Base-by-base conservation (phyloP, 345 rosid species). In the Eucalyptus fibrosa region DNA sequence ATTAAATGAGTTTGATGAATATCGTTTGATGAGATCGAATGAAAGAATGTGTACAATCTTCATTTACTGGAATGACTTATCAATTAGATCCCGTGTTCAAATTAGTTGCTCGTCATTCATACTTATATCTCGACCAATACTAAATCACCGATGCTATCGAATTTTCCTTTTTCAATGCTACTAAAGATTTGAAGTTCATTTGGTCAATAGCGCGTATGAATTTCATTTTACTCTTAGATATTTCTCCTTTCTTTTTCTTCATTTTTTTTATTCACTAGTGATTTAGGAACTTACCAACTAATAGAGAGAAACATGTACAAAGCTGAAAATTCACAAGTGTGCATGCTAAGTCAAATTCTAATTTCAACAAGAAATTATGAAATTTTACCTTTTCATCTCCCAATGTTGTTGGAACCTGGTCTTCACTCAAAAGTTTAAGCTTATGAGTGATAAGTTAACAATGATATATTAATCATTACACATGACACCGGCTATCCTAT, bases 71-170 rank as follows among this genome's bases (percentile, higher is more conserved):
- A 56, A 56, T 53, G 62, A 26, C 3, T 24, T 2, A 56, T 56
- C 30, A 56, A 56, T 56, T 10, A 56, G 62, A 56, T 56, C 7
- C 7, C 0, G 6, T 24, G 8, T 60, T 26, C 67, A 60, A 60
- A 28, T 59, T 0, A 24, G 0, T 59, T 5, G 65, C 65, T 59
- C 0, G 14, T 10, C 65, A 53, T 2, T 56, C 30, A 10, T 11
- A 56, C 13, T 24, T 2, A 10, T 24, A 56, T 56, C 2, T 56
- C 0, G 3, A 26, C 7, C 7, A 24, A 10, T 56, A 56, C 13
- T 0, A 0, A 56, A 56, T 56, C 30, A 56, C 7, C 7, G 0
- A 56, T 24, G 30, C 62, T 56, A 56, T 56, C 2, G 4, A 53
- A 18, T 53, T 53, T 53, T 53, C 10, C 24, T 19, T 53, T 53